Conservation (phyloP, 2,329 filamentous ascomycete species). For the Venturiaceae sp. region DNA sequence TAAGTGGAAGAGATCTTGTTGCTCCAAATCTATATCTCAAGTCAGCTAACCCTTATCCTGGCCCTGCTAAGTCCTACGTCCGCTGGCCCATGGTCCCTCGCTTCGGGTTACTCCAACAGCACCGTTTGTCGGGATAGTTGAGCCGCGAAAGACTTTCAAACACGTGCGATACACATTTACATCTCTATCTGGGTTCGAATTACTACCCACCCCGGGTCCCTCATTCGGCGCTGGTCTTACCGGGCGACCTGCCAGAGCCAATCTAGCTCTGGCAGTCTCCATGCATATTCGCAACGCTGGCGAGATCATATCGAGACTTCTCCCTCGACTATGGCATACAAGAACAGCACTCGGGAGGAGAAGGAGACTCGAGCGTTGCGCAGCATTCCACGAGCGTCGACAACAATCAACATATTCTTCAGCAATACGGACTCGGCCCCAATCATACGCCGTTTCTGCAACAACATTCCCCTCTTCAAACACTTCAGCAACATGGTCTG, state of each 20-base stretch:
- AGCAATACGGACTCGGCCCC: constrained; percentile 21
- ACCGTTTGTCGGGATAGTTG: constrained; percentile 32
- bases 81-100: constrained; percentile 22
- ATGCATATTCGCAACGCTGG: constrained; percentile 41
- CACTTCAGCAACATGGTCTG: constrained; percentile 24
- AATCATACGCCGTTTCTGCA: constrained; percentile 8
- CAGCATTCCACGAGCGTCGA: constrained; percentile 25
- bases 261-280: constrained; percentile 40
- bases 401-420: constrained; percentile 26
- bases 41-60: constrained; percentile 26
- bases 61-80: constrained; percentile 20
- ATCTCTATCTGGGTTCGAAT: constrained; percentile 20
- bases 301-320: constrained; percentile 35
- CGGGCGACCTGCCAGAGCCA: constrained; percentile 37
- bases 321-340: constrained; percentile 35
- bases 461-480: constrained; percentile 15
- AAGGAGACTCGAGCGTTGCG: constrained; percentile 14
- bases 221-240: constrained; percentile 32
- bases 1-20: constrained; percentile 20
- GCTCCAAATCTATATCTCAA: constrained; percentile 27
- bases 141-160: constrained; percentile 25
- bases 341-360: constrained; percentile 28
- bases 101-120: constrained; percentile 23
- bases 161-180: constrained; percentile 27
- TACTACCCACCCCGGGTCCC: constrained; percentile 21